Conservation (phyloP, 208 protist species). For the Trypanosoma caninum region DNA sequence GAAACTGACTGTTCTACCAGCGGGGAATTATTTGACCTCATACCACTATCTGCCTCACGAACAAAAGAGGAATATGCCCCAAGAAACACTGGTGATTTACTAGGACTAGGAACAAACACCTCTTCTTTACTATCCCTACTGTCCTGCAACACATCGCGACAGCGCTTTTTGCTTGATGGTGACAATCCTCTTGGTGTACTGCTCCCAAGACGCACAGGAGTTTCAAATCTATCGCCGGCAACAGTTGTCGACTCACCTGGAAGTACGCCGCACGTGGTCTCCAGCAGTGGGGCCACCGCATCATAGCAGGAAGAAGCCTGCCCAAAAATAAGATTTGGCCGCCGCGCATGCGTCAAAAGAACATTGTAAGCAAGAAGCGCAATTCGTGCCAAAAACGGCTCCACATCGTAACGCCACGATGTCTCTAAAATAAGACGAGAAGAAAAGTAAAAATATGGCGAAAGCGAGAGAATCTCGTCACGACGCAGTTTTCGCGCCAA, state of each 20-base stretch:
- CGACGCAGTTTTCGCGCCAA: constrained; percentile 64
- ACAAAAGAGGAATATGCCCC: constrained; percentile 43
- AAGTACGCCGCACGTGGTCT: constrained; percentile 21
- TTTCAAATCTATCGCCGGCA: neutral
- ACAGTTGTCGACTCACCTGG: constrained; percentile 15
- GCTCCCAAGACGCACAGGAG: neutral
- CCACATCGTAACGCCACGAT: constrained; percentile 48
- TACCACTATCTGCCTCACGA: neutral
- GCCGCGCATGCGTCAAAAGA: constrained; percentile 40
- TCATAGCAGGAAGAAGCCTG: constrained; percentile 81
- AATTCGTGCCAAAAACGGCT: constrained; percentile 57
- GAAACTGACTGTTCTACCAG: constrained; percentile 7
- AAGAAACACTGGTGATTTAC: constrained; percentile 57
- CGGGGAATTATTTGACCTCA: constrained; percentile 1
- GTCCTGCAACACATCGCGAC: neutral
- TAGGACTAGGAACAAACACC: constrained; percentile 65
- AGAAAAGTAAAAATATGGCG: constrained; percentile 81
- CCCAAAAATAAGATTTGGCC: constrained; percentile 70
- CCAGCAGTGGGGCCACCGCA: constrained; percentile 40
- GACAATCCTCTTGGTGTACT: neutral
- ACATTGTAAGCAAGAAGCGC: constrained; percentile 68
- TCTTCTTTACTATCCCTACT: constrained; percentile 1
- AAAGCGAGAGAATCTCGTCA: constrained; percentile 48
- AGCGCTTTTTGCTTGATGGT: neutral
- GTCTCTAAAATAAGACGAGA: constrained; percentile 61